These are phyloP conservation scores for Colletotrichum sp. DNA, from an alignment of 2,329 filamentous ascomycete genomes.

Conservation along the genomic window DNA sequence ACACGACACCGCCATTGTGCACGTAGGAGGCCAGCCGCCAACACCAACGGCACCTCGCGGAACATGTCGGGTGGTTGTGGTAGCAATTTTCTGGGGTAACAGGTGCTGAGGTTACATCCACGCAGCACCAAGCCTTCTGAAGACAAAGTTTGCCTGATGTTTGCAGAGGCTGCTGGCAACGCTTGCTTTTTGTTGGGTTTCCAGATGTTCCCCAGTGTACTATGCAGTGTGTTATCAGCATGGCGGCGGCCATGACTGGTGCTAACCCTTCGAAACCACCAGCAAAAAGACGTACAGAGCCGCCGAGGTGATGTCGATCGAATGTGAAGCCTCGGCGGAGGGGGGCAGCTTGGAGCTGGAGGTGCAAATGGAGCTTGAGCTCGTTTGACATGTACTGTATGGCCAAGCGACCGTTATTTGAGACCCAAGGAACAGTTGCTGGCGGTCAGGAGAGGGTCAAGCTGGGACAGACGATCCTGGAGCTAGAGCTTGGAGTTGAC, in stretches of 20 bases:
- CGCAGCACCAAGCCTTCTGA: slow-evolving; percentile 2
- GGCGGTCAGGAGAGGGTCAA: background rate
- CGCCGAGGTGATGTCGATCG: background rate
- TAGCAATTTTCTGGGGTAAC: background rate
- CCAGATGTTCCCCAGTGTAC: background rate
- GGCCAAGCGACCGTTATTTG: background rate
- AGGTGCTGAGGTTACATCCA: background rate
- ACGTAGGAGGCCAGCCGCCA: background rate
- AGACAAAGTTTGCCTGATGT: slow-evolving; percentile 8
- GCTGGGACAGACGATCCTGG: background rate
- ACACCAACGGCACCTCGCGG: background rate
- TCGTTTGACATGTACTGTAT: background rate
- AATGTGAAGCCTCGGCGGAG: background rate
- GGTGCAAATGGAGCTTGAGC: background rate
- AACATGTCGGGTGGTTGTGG: background rate
- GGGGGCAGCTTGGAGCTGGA: slow-evolving; percentile 1
- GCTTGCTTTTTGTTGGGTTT: background rate
- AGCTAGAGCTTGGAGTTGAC: background rate
- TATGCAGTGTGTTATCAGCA: background rate
- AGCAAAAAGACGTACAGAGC: background rate
- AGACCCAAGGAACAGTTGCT: background rate
- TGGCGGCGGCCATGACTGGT: background rate
- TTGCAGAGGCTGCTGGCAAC: background rate
- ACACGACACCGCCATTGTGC: background rate
- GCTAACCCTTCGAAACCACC: background rate